phyloP scores from a whole-genome alignment of 2,329 filamentous ascomycete genomes.

The Paecilomyces sp. region DNA sequence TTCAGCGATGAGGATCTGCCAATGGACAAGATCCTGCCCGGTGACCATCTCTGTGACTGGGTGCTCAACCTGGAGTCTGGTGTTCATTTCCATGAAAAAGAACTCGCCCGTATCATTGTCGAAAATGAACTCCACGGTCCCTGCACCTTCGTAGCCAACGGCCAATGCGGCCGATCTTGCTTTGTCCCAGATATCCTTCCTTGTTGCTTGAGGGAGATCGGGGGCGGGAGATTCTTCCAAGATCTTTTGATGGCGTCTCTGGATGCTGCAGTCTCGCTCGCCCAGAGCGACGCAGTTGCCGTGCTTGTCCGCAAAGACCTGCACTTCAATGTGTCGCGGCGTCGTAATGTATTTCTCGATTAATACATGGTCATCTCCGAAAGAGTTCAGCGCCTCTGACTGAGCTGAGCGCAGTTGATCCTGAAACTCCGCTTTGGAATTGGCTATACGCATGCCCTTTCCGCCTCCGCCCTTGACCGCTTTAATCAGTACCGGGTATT shows the following conservation, averaged over 20 bases:
- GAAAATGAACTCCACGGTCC: slow-evolving; percentile 63
- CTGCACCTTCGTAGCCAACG: slow-evolving; percentile 59
- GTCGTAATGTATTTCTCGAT: slow-evolving; percentile 64
- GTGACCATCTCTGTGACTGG: slow-evolving; percentile 82
- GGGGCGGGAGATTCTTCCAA: slow-evolving; percentile 60
- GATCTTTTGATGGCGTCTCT: slow-evolving; percentile 60
- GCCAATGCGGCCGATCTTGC: slow-evolving; percentile 56
- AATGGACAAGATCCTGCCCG: slow-evolving; percentile 75
- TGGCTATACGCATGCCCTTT: slow-evolving; percentile 64
- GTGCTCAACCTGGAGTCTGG: slow-evolving; percentile 90
- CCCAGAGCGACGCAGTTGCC: slow-evolving; percentile 59
- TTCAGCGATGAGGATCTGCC: slow-evolving; percentile 85
- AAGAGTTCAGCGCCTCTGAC: slow-evolving; percentile 56
- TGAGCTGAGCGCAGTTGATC: slow-evolving; percentile 58
- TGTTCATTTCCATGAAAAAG: slow-evolving; percentile 69
- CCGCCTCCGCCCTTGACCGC: slow-evolving; percentile 59
- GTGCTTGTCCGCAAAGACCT: slow-evolving; percentile 60
- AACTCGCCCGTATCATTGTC: slow-evolving; percentile 60
- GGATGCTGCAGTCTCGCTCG: slow-evolving; percentile 60
- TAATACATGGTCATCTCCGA: slow-evolving; percentile 60
- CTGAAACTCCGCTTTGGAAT: slow-evolving; percentile 50
- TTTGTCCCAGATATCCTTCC: slow-evolving; percentile 60
- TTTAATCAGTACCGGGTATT: slow-evolving; percentile 59
- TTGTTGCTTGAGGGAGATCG: slow-evolving; percentile 51
- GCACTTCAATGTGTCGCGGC: slow-evolving; percentile 60